Percentiles rank a stretch among this genome's conserved stretches.
Conservation (phyloP, 257 asterid genomes). For the Salvia rosmarinus region DNA sequence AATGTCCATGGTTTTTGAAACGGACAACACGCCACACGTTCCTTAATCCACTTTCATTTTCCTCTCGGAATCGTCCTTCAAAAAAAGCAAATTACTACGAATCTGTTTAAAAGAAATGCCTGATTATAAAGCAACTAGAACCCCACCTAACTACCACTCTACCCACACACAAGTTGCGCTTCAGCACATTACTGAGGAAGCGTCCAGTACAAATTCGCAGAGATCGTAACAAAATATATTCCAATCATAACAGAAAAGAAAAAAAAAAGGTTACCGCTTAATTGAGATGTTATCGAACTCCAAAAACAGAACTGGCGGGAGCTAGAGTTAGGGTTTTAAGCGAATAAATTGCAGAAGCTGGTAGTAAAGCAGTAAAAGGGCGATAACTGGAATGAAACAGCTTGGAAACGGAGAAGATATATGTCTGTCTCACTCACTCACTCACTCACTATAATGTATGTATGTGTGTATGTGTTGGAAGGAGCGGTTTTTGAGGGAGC, state of each 20-base stretch:
- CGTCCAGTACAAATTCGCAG: not conserved
- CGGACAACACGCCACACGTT: not conserved
- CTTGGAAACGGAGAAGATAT: no score
- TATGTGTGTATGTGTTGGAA: no score
- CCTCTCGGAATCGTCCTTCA: not conserved
- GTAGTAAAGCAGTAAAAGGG: not conserved
- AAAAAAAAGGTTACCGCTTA: conserved; percentile 36
- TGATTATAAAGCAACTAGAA: not conserved
- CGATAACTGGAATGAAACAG: not conserved
- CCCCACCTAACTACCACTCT: conserved; percentile 3
- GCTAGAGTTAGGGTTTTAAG: conserved; percentile 42
- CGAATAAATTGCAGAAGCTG: not conserved
- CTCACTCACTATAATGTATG: not conserved
- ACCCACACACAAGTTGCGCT: not conserved
- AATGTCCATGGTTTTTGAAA: not conserved
- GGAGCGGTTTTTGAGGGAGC: not conserved
- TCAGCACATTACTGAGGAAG: conserved; percentile 16
- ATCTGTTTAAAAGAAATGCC: no score
- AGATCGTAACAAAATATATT: not conserved
- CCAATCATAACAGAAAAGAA: not conserved
- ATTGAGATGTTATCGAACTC: conserved; percentile 16
- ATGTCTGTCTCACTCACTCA: not conserved
- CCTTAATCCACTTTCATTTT: not conserved
- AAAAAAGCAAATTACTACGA: no score
- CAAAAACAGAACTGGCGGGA: not conserved